A percentile compares a stretch with the other conserved stretches of the same genome.
phyloP scores from a whole-genome alignment of 768 basidiomycete genomes.

The Cystobasidium ongulense region DNA sequence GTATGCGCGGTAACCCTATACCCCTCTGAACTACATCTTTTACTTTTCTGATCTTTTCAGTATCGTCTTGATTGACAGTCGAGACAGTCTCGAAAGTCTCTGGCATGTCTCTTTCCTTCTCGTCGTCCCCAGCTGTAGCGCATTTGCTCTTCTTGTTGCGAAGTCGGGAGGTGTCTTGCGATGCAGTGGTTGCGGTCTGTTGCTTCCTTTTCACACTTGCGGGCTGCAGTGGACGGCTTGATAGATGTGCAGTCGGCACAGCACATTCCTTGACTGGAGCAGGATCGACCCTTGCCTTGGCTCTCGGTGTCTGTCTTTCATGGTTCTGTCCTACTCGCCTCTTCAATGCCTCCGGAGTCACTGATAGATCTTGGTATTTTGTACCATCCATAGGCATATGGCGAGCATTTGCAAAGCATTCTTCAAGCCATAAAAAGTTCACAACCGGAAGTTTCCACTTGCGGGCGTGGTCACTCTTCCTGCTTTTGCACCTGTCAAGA shows the following conservation, averaged over 20 bases:
- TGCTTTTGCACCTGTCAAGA: background rate
- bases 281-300: background rate
- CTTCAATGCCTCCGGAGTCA: background rate
- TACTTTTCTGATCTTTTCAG: conserved; percentile 13
- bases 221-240: background rate
- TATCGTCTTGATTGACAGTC: conserved; percentile 8
- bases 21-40: background rate
- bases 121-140: background rate
- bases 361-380: background rate
- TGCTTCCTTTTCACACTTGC: background rate
- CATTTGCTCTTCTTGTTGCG: background rate
- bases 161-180: background rate
- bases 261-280: background rate
- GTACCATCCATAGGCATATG: background rate
- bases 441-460: conserved; percentile 27
- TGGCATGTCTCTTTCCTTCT: background rate
- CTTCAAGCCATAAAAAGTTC: conserved; percentile 25
- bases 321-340: background rate
- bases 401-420: background rate
- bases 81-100: conserved; percentile 1
- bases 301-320: background rate
- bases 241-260: background rate
- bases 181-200: background rate
- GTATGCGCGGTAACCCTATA: background rate
- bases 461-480: background rate